A percentile compares a stretch with the other conserved stretches of the same genome.
Evolutionary conservation across 306 rosid species (phyloP).

Genomic region (Bauhinia variegata): DNA sequence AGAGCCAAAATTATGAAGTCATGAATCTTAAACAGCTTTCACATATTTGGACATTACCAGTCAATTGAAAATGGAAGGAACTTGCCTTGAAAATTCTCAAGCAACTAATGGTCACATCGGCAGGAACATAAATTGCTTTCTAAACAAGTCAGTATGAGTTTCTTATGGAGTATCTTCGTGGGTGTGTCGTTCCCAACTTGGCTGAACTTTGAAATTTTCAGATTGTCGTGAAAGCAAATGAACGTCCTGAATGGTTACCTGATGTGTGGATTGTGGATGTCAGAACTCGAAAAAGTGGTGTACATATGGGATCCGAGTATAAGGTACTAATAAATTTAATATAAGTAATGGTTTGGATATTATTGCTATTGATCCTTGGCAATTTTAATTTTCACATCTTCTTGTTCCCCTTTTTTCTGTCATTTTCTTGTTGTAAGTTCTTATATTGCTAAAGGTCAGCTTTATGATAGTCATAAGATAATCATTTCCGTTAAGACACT

Average conservation of each 20-base stretch:
- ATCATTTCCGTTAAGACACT: slow-evolving; percentile 10
- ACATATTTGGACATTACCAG: slow-evolving; percentile 40
- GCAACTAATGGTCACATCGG: slow-evolving; percentile 30
- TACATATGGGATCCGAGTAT: slow-evolving; percentile 58
- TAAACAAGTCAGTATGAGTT: slow-evolving; percentile 53
- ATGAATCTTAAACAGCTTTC: slow-evolving; percentile 35
- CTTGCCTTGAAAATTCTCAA: slow-evolving; percentile 23
- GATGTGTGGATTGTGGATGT: slow-evolving; percentile 73
- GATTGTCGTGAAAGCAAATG: slow-evolving; percentile 47
- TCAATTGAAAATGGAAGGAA: slow-evolving; percentile 38
- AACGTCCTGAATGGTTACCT: slow-evolving; percentile 87
- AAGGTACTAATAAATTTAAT: slow-evolving; percentile 55
- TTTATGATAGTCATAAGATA: slow-evolving; percentile 7
- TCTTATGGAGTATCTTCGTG: slow-evolving; percentile 8
- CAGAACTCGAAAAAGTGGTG: slow-evolving; percentile 75
- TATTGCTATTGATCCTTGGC: slow-evolving; percentile 14
- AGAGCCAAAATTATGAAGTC: neutral
- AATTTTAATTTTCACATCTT: neutral
- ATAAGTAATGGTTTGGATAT: slow-evolving; percentile 22
- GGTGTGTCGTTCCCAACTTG: slow-evolving; percentile 24
- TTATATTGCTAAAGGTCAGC: slow-evolving; percentile 10
- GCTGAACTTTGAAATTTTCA: slow-evolving; percentile 39
- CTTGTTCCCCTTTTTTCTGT: neutral
- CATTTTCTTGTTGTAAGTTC: neutral
- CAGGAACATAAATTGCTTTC: slow-evolving; percentile 34